A percentile compares a stretch with the other conserved stretches of the same genome.
Evolutionary conservation across 1,284 basidiomycete species (phyloP).

Genomic region (Ceratobasidium sp.): DNA sequence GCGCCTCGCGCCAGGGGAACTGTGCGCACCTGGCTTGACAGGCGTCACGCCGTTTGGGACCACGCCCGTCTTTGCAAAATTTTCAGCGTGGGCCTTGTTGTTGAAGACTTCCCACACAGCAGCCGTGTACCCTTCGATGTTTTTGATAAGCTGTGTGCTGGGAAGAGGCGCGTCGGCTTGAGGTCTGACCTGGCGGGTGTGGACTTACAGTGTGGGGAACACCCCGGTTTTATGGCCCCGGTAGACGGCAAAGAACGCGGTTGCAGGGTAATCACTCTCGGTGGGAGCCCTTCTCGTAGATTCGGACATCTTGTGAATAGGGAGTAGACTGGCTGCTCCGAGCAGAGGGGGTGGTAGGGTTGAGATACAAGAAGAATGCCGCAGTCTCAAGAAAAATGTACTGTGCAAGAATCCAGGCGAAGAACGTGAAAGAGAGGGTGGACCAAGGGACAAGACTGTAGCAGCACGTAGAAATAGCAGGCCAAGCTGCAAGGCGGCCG

Average conservation of each 20-base stretch:
- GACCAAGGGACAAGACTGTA: neutral
- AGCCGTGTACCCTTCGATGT: neutral
- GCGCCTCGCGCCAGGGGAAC: neutral
- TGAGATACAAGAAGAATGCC: too few relatives aligned
- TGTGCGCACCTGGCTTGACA: constrained; percentile 13
- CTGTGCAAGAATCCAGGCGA: neutral
- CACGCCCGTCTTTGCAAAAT: constrained; percentile 18
- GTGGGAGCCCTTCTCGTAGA: neutral
- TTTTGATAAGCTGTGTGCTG: constrained; percentile 8
- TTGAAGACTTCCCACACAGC: constrained; percentile 7
- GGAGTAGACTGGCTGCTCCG: neutral
- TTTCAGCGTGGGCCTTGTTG: constrained; percentile 26
- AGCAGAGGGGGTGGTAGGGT: neutral
- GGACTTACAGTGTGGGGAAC: constrained; percentile 6
- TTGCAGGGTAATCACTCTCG: constrained; percentile 7
- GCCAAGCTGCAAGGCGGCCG: constrained; percentile 9
- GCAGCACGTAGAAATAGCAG: neutral
- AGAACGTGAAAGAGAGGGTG: neutral
- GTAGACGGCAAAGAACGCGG: constrained; percentile 28
- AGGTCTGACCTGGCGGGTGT: neutral
- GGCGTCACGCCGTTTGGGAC: constrained; percentile 18
- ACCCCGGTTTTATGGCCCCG: constrained; percentile 8
- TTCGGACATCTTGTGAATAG: constrained; percentile 3
- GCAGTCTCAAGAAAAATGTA: neutral
- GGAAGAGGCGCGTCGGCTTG: neutral